phyloP scores from a whole-genome alignment of 2,329 filamentous ascomycete genomes.

The Exophiala phaeomuriformis region DNA sequence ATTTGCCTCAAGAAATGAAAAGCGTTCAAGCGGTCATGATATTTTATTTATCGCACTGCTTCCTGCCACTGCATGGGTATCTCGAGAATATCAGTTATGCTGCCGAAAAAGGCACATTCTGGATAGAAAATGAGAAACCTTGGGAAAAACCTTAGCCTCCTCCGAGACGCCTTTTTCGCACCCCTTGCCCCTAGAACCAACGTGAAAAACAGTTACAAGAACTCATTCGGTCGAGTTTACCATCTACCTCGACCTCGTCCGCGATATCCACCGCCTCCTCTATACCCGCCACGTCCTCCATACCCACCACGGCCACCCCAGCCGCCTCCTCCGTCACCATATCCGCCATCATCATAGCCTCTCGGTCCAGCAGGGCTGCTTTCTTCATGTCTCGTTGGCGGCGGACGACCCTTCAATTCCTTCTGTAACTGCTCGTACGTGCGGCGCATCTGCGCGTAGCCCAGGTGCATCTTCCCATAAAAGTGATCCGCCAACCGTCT shows the following conservation, averaged over 20 bases:
- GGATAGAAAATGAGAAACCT: neutral
- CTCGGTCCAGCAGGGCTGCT: constrained; percentile 34
- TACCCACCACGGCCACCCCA: constrained; percentile 45
- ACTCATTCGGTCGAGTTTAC: neutral
- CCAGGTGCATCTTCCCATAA: constrained; percentile 98
- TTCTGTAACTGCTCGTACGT: constrained; percentile 80
- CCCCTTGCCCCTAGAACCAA: neutral
- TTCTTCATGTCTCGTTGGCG: constrained; percentile 46
- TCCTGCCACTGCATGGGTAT: constrained; percentile 4
- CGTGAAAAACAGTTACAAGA: neutral
- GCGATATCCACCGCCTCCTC: constrained; percentile 33
- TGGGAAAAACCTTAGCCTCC: neutral
- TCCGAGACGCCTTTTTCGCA: neutral
- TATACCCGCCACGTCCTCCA: constrained; percentile 37
- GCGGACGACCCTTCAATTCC: constrained; percentile 68
- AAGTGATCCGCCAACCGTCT: constrained; percentile 91
- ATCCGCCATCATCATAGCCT: constrained; percentile 43
- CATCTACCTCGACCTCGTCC: constrained; percentile 25
- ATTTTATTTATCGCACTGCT: neutral
- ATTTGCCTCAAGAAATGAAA: neutral
- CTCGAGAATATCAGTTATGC: neutral
- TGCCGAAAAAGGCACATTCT: neutral
- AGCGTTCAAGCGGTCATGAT: constrained; percentile 8
- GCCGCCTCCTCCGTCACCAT: constrained; percentile 47
- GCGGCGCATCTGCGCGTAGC: constrained; percentile 96